Base-by-base conservation (phyloP, 1,284 basidiomycete species). In the Coriolopsis trogii region DNA sequence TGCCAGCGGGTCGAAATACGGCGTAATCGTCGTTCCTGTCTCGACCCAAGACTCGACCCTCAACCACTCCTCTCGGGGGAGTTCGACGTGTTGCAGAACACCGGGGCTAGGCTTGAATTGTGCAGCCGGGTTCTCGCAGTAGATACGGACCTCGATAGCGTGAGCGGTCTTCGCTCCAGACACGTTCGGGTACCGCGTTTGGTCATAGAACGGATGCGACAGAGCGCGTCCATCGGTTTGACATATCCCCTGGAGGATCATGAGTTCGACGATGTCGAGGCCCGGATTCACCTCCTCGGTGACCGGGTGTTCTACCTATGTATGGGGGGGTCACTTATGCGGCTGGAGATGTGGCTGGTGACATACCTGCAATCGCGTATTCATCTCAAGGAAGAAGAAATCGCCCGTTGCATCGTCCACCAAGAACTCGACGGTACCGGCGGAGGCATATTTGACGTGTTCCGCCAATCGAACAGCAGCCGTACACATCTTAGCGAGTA, bases 361-460 rank as follows among this genome's bases (percentile, higher is more conserved):
- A 45, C 68, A 46, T 56, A 78, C 80, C 69, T 87, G 86, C 47
- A 89, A 78, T 6, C 86, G 76, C 0, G 85, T 83, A 56, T 91
- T 90, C 79, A 89, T 84, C 65, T 91, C 88, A 16, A 91, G 73
- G 61, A 90, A 91, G 71, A 79, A 89, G 67, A 85, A 89, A 7
- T 73, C 64, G 0, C 73, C 75, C 0, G 74, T 77, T 0, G 69
- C 51, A 49, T 84, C 76, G 59, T 87, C 82, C 4, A 87, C 81
- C 3, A 89, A 70, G 59, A 87, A 87, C 63, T 89, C 87, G 23
- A 87, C 77, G 0, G 85, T 89, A 79, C 82, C 85, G 41, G 82
- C 84, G 30, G 83, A 85, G 21, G 73, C 72, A 62, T 86, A 87
- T 13, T 76, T 74, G 43, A 87, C 79, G 3, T 67, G 64, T 42